phyloP scores from a whole-genome alignment of 2,329 filamentous ascomycete genomes.

The Arthrocladium fulminans region DNA sequence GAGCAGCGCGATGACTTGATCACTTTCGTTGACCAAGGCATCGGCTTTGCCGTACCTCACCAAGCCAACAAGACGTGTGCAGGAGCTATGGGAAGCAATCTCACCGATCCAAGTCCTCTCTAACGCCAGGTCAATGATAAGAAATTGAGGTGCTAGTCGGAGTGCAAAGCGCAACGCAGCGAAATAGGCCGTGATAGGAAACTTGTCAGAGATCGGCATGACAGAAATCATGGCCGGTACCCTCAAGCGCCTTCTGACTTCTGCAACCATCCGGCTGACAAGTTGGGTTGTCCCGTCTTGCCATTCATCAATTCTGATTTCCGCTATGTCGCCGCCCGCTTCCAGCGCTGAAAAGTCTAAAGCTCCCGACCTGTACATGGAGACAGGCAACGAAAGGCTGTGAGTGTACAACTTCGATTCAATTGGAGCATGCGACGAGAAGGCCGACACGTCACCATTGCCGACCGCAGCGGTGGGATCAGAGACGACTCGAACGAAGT shows the following conservation, averaged over 20 bases:
- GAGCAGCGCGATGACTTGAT: conserved; percentile 23
- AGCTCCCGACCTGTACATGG: conserved; percentile 27
- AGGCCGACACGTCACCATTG: conserved; percentile 51
- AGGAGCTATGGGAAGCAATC: conserved; percentile 25
- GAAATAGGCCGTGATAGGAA: conserved; percentile 24
- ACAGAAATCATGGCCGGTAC: conserved; percentile 51
- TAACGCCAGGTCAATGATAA: conserved; percentile 31
- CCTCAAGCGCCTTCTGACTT: conserved; percentile 48
- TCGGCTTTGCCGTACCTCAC: neutral
- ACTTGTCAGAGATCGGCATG: conserved; percentile 26
- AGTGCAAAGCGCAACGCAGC: conserved; percentile 33
- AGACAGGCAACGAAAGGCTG: conserved; percentile 32
- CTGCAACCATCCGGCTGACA: conserved; percentile 48
- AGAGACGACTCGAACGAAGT: conserved; percentile 50
- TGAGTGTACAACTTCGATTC: conserved; percentile 46
- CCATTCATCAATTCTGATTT: conserved; percentile 53
- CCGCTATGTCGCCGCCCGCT: conserved; percentile 51
- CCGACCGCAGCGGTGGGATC: conserved; percentile 42
- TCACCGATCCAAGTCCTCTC: conserved; percentile 25
- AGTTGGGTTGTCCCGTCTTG: conserved; percentile 40
- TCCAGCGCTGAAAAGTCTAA: conserved; percentile 46
- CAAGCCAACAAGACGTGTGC: conserved; percentile 35
- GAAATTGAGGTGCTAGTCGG: conserved; percentile 34
- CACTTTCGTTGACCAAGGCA: neutral
- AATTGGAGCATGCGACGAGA: conserved; percentile 52